A percentile compares a stretch with the other conserved stretches of the same genome.
Evolutionary conservation across 139 green algal species (phyloP).

Genomic region (Eudorina sp.): DNA sequence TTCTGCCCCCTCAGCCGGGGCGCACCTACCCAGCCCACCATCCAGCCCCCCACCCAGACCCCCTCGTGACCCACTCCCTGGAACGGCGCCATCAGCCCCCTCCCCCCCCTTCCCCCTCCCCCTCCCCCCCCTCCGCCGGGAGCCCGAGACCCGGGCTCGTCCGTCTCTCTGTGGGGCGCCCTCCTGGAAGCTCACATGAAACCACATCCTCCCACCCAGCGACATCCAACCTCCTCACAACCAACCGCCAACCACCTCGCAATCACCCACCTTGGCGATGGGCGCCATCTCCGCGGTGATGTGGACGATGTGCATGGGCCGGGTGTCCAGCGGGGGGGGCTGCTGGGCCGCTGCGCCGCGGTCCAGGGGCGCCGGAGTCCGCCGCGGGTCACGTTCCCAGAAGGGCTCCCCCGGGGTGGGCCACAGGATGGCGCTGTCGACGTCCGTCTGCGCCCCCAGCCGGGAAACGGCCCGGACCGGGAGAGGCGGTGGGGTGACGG

Average conservation of each 20-base stretch:
- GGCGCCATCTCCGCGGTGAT: constrained; percentile 95
- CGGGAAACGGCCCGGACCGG: too few relatives aligned
- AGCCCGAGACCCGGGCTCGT: too few relatives aligned
- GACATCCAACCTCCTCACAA: background rate
- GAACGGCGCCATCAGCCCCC: too few relatives aligned
- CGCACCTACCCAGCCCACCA: too few relatives aligned
- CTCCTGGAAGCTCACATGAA: too few relatives aligned
- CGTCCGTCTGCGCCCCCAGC: background rate
- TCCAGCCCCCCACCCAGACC: too few relatives aligned
- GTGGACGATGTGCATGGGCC: constrained; percentile 87
- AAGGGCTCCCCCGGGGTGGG: constrained; percentile 56
- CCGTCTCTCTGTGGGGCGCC: too few relatives aligned
- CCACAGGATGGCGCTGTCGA: constrained; percentile 61
- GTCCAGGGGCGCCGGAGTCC: constrained; percentile 47
- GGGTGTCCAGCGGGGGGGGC: constrained; percentile 46
- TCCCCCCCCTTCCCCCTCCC: too few relatives aligned
- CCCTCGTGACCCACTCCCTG: too few relatives aligned
- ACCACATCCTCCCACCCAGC: background rate
- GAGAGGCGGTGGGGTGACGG: background rate
- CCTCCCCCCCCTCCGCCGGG: too few relatives aligned
- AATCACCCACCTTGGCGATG: constrained; percentile 85
- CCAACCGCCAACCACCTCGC: background rate
- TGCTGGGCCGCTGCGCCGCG: background rate
- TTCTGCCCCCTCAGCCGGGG: too few relatives aligned
- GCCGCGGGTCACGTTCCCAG: constrained; percentile 61